phyloP scores from a whole-genome alignment of 2,329 filamentous ascomycete genomes.

The Cladosporium phlei region DNA sequence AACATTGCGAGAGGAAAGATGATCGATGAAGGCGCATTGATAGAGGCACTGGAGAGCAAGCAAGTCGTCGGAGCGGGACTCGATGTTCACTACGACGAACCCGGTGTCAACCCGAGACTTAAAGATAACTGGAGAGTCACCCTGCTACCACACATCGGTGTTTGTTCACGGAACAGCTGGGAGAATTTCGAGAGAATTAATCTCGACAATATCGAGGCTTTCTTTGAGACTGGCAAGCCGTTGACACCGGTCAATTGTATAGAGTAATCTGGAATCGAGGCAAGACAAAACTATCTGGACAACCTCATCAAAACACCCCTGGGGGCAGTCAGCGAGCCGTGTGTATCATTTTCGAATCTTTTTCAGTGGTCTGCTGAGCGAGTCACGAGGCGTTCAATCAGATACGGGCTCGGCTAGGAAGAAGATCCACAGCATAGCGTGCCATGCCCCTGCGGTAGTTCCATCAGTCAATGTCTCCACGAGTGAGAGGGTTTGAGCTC shows the following conservation, averaged over 20 bases:
- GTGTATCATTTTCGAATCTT: too few relatives aligned
- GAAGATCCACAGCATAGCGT: too few relatives aligned
- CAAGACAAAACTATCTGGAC: too few relatives aligned
- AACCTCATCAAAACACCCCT: too few relatives aligned
- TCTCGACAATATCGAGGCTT: background rate
- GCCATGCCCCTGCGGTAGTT: too few relatives aligned
- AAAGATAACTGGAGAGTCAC: constrained; percentile 32
- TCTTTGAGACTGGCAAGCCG: background rate
- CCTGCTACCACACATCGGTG: constrained; percentile 15
- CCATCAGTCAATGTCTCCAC: too few relatives aligned
- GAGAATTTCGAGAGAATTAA: constrained; percentile 1
- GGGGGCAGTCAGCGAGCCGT: too few relatives aligned
- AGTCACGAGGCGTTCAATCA: too few relatives aligned
- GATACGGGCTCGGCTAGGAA: too few relatives aligned
- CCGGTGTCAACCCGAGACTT: constrained; percentile 48
- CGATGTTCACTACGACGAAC: constrained; percentile 56
- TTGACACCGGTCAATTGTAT: constrained; percentile 1
- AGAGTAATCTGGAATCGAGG: too few relatives aligned
- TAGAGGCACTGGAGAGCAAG: constrained; percentile 49
- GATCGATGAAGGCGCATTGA: constrained; percentile 54
- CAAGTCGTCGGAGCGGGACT: constrained; percentile 52
- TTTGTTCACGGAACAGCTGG: background rate
- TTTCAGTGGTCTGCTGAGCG: too few relatives aligned
- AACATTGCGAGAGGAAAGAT: constrained; percentile 56
- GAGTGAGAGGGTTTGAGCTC: too few relatives aligned